phyloP scores from a whole-genome alignment of 345 rosid species.

The Clausena lansium region DNA sequence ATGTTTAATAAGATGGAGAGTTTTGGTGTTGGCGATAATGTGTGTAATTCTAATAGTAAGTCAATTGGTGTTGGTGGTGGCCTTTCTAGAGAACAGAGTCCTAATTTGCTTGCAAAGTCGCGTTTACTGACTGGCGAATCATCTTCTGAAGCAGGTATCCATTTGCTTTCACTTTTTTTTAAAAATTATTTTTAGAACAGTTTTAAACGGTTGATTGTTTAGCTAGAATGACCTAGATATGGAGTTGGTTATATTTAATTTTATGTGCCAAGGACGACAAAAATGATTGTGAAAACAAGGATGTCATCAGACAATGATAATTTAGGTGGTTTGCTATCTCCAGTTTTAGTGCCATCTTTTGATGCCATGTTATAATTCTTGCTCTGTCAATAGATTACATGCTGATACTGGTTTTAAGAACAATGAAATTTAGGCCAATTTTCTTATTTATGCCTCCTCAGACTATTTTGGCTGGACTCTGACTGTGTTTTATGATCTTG shows the following conservation, averaged over 20 bases:
- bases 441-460: not conserved
- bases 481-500: not conserved
- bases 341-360: not conserved
- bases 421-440: not conserved
- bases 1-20: slow-evolving; percentile 42
- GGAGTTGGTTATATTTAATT: not conserved
- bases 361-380: not conserved
- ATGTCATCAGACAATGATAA: not conserved
- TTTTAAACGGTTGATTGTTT: not conserved
- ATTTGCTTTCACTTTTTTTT: not conserved
- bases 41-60: slow-evolving; percentile 37
- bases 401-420: not conserved
- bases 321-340: not conserved
- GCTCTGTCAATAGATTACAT: not conserved
- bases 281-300: not conserved
- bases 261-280: not conserved
- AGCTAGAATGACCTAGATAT: not conserved
- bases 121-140: slow-evolving; percentile 63
- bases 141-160: slow-evolving; percentile 60
- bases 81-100: slow-evolving; percentile 59
- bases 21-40: slow-evolving; percentile 42
- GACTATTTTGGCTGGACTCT: not conserved
- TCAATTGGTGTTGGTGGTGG: slow-evolving; percentile 46
- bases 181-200: too few species aligned
- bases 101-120: slow-evolving; percentile 49